These are phyloP conservation scores for Lactarius evosmus DNA, from an alignment of 768 basidiomycete species.

Conservation along the genomic window DNA sequence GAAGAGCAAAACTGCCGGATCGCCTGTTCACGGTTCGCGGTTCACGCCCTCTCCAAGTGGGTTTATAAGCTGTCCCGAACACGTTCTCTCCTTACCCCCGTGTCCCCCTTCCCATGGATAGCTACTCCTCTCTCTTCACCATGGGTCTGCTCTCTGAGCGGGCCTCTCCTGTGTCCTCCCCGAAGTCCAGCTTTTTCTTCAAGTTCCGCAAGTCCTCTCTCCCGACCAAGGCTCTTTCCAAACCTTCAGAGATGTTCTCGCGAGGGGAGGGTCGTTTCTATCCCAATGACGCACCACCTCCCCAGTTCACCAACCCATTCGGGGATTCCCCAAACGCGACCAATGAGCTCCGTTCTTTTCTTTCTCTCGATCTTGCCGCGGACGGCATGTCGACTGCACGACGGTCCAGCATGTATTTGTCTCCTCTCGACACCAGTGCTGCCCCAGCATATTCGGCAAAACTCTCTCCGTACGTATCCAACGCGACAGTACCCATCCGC, in stretches of 20 bases:
- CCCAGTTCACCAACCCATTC: slow-evolving; percentile 26
- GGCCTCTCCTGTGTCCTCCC: slow-evolving; percentile 17
- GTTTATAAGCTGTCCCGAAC: background rate
- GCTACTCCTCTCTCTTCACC: slow-evolving; percentile 27
- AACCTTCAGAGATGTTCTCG: background rate
- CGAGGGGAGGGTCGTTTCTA: background rate
- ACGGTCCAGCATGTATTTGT: slow-evolving; percentile 34
- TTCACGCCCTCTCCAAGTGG: no score
- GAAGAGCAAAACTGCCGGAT: background rate
- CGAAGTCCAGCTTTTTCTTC: slow-evolving; percentile 14
- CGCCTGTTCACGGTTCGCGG: no score
- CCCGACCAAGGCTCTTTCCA: slow-evolving; percentile 9
- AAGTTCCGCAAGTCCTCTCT: slow-evolving; percentile 28
- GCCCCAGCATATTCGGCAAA: background rate
- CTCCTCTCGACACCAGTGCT: slow-evolving; percentile 35
- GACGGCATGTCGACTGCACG: slow-evolving; percentile 40
- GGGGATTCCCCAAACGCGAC: background rate
- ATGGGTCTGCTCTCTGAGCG: slow-evolving; percentile 26
- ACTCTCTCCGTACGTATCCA: slow-evolving; percentile 6
- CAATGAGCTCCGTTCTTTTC: slow-evolving; percentile 48
- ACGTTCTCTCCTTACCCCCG: background rate
- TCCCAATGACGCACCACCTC: background rate
- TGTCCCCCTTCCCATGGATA: slow-evolving; percentile 12
- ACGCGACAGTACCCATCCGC: background rate
- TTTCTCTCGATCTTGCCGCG: slow-evolving; percentile 67